A percentile compares a stretch with the other conserved stretches of the same genome.
phyloP scores from a whole-genome alignment of 2,329 filamentous ascomycete genomes.

The Aureobasidium mangrovei region DNA sequence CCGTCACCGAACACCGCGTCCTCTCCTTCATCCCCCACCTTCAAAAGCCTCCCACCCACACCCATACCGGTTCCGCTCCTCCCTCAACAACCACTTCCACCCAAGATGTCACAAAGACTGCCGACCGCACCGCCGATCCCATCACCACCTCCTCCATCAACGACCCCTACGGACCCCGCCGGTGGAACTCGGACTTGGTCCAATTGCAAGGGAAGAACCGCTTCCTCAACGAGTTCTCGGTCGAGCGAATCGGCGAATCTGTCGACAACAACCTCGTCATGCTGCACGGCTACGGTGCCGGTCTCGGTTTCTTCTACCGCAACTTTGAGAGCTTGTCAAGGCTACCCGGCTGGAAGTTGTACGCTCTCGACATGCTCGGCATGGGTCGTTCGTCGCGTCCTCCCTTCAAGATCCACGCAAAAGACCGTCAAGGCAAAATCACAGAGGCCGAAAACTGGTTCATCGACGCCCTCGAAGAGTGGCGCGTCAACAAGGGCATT shows the following conservation, averaged over 20 bases:
- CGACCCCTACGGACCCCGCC: conserved; percentile 76
- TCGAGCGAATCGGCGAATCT: conserved; percentile 72
- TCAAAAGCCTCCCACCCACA: conserved; percentile 59
- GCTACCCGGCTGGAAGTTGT: conserved; percentile 73
- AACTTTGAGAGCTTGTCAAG: conserved; percentile 87
- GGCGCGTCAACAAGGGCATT: conserved; percentile 79
- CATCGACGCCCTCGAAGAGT: conserved; percentile 90
- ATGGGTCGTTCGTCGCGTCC: conserved; percentile 87
- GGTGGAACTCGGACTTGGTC: conserved; percentile 82
- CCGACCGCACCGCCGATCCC: conserved; percentile 29
- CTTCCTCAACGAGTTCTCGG: conserved; percentile 83
- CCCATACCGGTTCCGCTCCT: conserved; percentile 50
- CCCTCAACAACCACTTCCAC: conserved; percentile 36
- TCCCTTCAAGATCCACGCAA: conserved; percentile 73
- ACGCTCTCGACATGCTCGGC: conserved; percentile 87
- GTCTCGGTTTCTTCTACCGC: conserved; percentile 95
- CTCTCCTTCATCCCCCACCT: conserved; percentile 79
- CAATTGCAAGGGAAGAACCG: conserved; percentile 76
- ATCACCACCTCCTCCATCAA: conserved; percentile 38
- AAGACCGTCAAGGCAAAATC: conserved; percentile 70
- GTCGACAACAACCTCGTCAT: conserved; percentile 85
- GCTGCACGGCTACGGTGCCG: conserved; percentile 92
- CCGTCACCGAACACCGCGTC: conserved; percentile 78
- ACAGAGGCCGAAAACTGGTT: conserved; percentile 92
- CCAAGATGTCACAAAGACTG: conserved; percentile 27